Evolutionary conservation across 169 alveolate genomes (phyloP), one percentile per base, ranked within the genome.

Genomic region (Cryptosporidium sp.): DNA sequence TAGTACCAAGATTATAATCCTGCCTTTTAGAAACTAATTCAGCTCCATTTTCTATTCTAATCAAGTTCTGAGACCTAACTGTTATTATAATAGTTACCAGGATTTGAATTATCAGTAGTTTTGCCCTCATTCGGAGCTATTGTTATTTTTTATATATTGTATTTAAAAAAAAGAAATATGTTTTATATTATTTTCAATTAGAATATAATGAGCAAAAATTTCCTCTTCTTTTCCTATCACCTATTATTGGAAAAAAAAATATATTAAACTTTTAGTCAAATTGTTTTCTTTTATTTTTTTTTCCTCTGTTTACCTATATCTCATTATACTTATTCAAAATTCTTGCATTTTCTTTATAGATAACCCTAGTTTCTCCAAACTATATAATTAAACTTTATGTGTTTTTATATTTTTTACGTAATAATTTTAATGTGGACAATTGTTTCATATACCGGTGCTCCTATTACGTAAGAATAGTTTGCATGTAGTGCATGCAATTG

Each of bases 31-130:
- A 23, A 16, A 65, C 23, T 56, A 37, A 12, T 16, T 31, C 65
- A 53, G 16, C 33, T 26, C 70, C 70, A 52, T 73, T 73, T 35
- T 73, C 71, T 42, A 73, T 42, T 23, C 86, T 53, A 31, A 73
- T 37, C 68, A 73, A 39, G 68, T 56, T 73, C n/a, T 73, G 71
- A 37, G 67, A 53, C 23, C 68, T 56, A 73, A 73, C 84, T 39
- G 44, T 45, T 39, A 69, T 21, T 3, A 44, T 39, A 12, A 45
- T 42, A 69, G 39, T 35, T 65, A 33, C 44, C 51, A 65, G 12
- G 31, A 65, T 31, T 65, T 65, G 72, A 37, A 65, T 33, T 10
- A 65, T 65, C 1, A 56, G 16, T 56, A 23, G 35, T 9, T 26
- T 56, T 56, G 67, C 37, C 67, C 67, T 56, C 67, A 56, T 56